Base-by-base conservation (phyloP, 345 rosid species). In the Heritiera littoralis region DNA sequence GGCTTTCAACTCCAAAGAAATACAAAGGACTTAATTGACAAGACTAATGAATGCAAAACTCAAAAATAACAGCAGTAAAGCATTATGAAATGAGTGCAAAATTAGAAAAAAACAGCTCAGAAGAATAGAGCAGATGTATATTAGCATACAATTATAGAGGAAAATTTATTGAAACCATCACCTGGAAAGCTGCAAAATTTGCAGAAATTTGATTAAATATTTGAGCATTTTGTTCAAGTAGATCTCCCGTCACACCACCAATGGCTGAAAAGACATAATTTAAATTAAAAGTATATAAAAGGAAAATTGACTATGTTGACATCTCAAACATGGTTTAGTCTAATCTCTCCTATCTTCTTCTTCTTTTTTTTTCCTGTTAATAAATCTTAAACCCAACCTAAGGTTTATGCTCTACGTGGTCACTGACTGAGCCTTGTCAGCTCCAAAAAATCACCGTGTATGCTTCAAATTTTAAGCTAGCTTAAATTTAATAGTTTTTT, bases 181-280 rank as follows among this genome's bases (percentile, higher is more conserved):
- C 98, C 96, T 93, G 96, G 72, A 86, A 88, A 78, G 90, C 81
- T 32, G 90, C 81, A 77, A 93, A 90, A 83, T 93, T 93, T 63
- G 91, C 60, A 75, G 93, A 86, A 68, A 92, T 86, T 88, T 90
- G 96, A 83, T 83, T 86, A 74, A 93, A 87, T 85, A 91, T 86
- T 63, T 93, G 93, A 66, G 94, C 81, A 85, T 89, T 92, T 84
- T 92, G 89, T 86, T 90, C 94, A 49, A 93, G 89, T 81, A 93
- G 91, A 79, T 92, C 91, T 80, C 93, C 93, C 2, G 88, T 87
- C 58, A 83, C 83, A 80, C 94, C 94, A 77, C 94, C 94, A 77
- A 93, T 93, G 76, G 86, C 98, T 93, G 90, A 74, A 87, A 83
- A 76, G 35, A 72, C 14, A 80, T 3, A 67, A 80, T 56, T 45